Conservation (phyloP, 495 filamentous ascomycete species). For the Durotheca rogersii region DNA sequence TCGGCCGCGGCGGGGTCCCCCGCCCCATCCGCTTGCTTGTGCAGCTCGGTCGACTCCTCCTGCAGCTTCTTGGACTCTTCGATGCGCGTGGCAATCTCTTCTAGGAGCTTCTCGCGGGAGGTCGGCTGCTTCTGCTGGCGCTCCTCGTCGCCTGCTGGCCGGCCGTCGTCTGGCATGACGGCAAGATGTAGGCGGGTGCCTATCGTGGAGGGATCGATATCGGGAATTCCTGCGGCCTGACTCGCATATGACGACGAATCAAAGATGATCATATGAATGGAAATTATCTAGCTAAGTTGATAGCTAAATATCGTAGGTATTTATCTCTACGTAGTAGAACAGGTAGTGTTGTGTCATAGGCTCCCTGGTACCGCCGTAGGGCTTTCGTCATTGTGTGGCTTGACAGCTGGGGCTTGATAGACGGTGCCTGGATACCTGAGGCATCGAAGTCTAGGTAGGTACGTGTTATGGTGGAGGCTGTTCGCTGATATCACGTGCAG, state of each 20-base stretch:
- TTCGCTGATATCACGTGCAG: too few species aligned
- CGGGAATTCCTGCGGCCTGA: not conserved
- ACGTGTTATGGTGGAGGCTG: too few species aligned
- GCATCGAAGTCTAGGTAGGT: not conserved
- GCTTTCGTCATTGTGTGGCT: constrained; percentile 26
- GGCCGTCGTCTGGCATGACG: constrained; percentile 6
- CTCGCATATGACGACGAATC: not conserved
- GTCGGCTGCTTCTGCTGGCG: constrained; percentile 18
- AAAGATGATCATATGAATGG: not conserved
- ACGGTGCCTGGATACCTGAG: too few species aligned
- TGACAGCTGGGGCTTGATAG: constrained; percentile 19
- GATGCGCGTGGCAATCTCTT: constrained; percentile 32
- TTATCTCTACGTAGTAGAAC: too few species aligned
- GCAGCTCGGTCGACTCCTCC: constrained; percentile 29
- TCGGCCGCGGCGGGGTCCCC: constrained; percentile 29
- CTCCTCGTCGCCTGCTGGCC: constrained; percentile 5
- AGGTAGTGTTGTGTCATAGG: too few species aligned
- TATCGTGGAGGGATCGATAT: too few species aligned
- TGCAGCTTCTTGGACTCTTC: constrained; percentile 34
- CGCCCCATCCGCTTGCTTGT: constrained; percentile 28
- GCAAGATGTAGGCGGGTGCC: too few species aligned
- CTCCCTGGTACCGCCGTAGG: constrained; percentile 13
- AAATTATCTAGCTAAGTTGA: too few species aligned
- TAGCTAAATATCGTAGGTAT: too few species aligned
- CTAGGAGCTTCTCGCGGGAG: constrained; percentile 32